Base-by-base conservation (phyloP, 805 yeast genomes). In the Cyberlindnera euphorbiae region DNA sequence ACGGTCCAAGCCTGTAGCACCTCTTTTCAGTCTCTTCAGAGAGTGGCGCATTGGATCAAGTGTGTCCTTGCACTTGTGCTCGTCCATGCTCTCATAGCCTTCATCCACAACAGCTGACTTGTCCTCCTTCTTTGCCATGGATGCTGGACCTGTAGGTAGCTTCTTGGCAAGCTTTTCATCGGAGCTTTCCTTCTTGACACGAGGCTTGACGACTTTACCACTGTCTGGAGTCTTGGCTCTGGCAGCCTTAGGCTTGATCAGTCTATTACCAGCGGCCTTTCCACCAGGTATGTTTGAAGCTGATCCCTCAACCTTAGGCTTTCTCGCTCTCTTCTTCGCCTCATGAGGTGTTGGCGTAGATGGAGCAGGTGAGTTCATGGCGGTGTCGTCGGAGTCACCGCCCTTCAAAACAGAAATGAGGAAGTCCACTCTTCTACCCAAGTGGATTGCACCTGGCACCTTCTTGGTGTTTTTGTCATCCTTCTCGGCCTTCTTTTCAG, bases 371-470 rank as follows among this genome's bases (percentile, higher is more conserved):
- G 58, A 49, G 18, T 50, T 47, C n/a, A 31, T 38, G 2, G 51
- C 33, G 13, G 46, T 45, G 11, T 64, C 70, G 10, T 44, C 48
- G 9, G 44, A 26, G 7, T 63, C 71, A 17, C 72, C 80, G 14
- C 79, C 95, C 42, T 71, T 71, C 47, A 90, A 62, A 9, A 86
- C 78, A 3, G 75, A 61, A 18, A 90, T 71, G 51, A 93, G 67
- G 52, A 89, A 90, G 56, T 94, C 98, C 1, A 86, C 79, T 56
- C 99, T 77, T 60, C 99, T 77, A 9, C 85, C 86, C 33, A 93
- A 66, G 61, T 93, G 99, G 13, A 93, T 93, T 4, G 96, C 73
- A 8, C 94, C 93, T 1, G 98, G 97, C 4, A 82, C 83, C 52
- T 78, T 82, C 46, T 86, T 83, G 21, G 66, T 50, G 23, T 34